phyloP scores from a whole-genome alignment of 257 asterid genomes.

The Penstemon newberryi region DNA sequence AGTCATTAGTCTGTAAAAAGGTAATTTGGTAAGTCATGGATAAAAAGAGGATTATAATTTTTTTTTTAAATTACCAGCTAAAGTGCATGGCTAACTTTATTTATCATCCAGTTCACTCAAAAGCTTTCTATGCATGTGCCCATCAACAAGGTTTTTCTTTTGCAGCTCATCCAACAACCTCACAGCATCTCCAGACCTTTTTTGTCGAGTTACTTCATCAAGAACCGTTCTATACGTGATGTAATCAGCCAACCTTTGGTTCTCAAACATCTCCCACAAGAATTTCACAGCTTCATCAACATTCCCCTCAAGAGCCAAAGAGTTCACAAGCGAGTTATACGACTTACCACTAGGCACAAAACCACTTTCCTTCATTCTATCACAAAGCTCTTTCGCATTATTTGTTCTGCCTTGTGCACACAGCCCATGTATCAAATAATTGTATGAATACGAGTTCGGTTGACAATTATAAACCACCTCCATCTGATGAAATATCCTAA shows the following conservation, averaged over 20 bases:
- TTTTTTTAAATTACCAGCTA: too few species aligned
- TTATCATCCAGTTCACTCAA: constrained; percentile 53
- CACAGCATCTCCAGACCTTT: constrained; percentile 48
- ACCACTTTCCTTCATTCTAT: constrained; percentile 71
- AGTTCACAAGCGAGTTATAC: constrained; percentile 77
- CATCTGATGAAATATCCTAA: constrained; percentile 89
- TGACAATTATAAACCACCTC: constrained; percentile 63
- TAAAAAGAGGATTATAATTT: too few species aligned
- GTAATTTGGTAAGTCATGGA: too few species aligned
- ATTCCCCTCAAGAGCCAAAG: constrained; percentile 82
- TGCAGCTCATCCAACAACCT: constrained; percentile 56
- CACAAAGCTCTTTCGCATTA: constrained; percentile 73
- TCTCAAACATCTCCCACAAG: constrained; percentile 76
- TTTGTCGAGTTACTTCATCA: constrained; percentile 69
- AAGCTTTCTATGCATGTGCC: constrained; percentile 50
- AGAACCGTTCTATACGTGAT: constrained; percentile 72
- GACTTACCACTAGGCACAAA: constrained; percentile 77
- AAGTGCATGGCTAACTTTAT: too few species aligned
- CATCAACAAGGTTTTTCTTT: constrained; percentile 54
- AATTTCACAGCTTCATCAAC: constrained; percentile 73
- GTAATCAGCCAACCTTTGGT: constrained; percentile 56
- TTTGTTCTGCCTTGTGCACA: constrained; percentile 83
- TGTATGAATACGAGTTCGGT: constrained; percentile 74
- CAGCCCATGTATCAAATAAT: constrained; percentile 84
- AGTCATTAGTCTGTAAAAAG: too few species aligned